Percentiles rank a stretch among this genome's conserved stretches.
Conservation (phyloP, 345 rosid species). For the Viola odorata region DNA sequence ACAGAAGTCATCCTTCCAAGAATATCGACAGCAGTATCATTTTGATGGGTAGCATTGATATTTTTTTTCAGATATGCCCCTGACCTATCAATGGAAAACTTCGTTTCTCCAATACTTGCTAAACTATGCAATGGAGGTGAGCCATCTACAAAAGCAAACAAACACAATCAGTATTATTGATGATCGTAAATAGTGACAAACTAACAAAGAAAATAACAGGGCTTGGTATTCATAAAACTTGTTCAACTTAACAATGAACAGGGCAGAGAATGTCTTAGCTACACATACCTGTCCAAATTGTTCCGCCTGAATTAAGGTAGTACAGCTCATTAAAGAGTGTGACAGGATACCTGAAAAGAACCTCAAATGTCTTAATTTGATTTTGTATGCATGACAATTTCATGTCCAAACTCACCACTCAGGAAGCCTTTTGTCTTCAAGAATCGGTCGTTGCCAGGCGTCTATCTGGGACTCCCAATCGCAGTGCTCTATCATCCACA, state of each 20-base stretch:
- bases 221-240: not conserved
- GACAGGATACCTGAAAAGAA: slow-evolving; percentile 63
- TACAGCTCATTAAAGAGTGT: slow-evolving; percentile 93
- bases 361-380: slow-evolving; percentile 4
- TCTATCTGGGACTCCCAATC: slow-evolving; percentile 78
- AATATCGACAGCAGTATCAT: slow-evolving; percentile 49
- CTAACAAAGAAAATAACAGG: not conserved
- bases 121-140: slow-evolving; percentile 66
- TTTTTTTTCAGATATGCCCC: slow-evolving; percentile 31
- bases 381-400: slow-evolving; percentile 1
- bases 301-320: slow-evolving; percentile 86
- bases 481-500: slow-evolving; percentile 47
- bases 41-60: slow-evolving; percentile 26
- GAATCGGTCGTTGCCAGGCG: slow-evolving; percentile 86
- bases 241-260: not conserved
- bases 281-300: slow-evolving; percentile 78
- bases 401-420: slow-evolving; percentile 51
- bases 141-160: slow-evolving; percentile 50
- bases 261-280: not conserved
- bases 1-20: slow-evolving; percentile 67
- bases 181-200: not conserved
- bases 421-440: slow-evolving; percentile 88
- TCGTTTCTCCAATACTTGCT: slow-evolving; percentile 47
- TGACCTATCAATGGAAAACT: slow-evolving; percentile 72
- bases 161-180: not conserved